Evolutionary conservation across 805 yeast genomes (phyloP).

Genomic region (Clavispora fructus): DNA sequence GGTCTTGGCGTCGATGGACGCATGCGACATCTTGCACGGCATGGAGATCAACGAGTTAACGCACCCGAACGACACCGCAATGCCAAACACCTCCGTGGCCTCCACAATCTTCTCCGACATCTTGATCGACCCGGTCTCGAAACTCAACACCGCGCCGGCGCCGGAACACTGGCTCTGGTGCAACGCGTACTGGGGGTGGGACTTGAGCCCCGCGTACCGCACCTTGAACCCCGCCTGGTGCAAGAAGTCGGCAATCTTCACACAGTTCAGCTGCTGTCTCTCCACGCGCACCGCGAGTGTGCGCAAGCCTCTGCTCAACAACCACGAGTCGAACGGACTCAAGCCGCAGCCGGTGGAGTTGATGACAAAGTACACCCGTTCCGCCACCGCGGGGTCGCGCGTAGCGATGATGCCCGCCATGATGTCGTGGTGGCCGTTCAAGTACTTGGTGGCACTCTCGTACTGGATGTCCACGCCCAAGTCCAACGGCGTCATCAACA

Average conservation of each 20-base stretch:
- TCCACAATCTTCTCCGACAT: constrained; percentile 71
- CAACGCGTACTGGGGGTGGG: constrained; percentile 76
- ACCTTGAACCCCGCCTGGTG: constrained; percentile 67
- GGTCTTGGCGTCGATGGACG: constrained; percentile 85
- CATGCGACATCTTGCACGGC: constrained; percentile 96
- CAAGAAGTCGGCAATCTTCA: constrained; percentile 69
- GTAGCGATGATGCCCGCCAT: constrained; percentile 93
- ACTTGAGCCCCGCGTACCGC: constrained; percentile 77
- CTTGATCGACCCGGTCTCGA: constrained; percentile 76
- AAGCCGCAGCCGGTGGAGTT: constrained; percentile 90
- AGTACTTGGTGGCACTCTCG: constrained; percentile 88
- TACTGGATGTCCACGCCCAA: constrained; percentile 88
- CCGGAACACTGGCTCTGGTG: constrained; percentile 78
- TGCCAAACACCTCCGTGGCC: constrained; percentile 70
- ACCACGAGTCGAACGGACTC: constrained; percentile 91
- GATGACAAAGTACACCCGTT: constrained; percentile 66
- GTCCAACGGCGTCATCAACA: constrained; percentile 78
- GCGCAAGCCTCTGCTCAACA: constrained; percentile 80
- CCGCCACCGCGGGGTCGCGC: constrained; percentile 57
- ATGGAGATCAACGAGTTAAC: constrained; percentile 87
- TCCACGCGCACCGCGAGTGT: constrained; percentile 83
- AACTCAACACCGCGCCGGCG: constrained; percentile 82
- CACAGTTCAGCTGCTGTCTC: constrained; percentile 80
- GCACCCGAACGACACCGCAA: constrained; percentile 91
- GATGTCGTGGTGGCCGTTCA: constrained; percentile 92